Base-by-base conservation (phyloP, 768 basidiomycete species). In the Russula earlei region DNA sequence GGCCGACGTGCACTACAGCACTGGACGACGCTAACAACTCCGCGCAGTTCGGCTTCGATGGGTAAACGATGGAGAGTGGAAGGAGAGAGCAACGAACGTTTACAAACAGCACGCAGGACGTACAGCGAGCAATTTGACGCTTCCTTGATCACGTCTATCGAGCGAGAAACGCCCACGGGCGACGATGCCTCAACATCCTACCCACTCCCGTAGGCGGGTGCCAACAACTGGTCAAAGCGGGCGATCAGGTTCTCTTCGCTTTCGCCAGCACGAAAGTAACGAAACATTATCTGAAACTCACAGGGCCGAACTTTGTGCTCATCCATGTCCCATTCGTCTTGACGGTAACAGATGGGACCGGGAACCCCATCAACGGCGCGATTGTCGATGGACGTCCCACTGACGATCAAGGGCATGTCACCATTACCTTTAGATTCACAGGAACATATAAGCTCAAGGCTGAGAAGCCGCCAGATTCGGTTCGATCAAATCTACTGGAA, bases 1-100 rank as follows among this genome's bases (percentile, higher is more conserved):
- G 73, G 4, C 70, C 75, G 10, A 76, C 75, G 0, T 69, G 69
- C 46, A 76, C 71, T 7, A 71, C 69, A 40, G 77, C 76, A 12
- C 67, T 78, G 17, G 75, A 71, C 43, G 72, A 74, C 62, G 76
- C 74, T 7, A 48, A 34, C 20, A 33, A 22, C 14, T 8, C 5
- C 15, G 31, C 46, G 20, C 15, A 5, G 2, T 37, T 49, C 9
- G 34, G 22, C 22, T 49, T 49, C 22, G 48, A 49, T n/a, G 48
- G 22, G 48, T 37, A 37, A 36, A 34, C 22, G 9, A 25, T 49
- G 20, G 27, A n/a, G 29, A n/a, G n/a, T n/a, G n/a, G n/a, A n/a
- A n/a, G n/a, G n/a, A n/a, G n/a, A n/a, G n/a, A n/a, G n/a, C n/a
- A n/a, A n/a, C n/a, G n/a, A 12, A 20, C 34, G 11, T 4, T 36